phyloP scores from a whole-genome alignment of 2,329 filamentous ascomycete species.

The Juglanconis juglandina region DNA sequence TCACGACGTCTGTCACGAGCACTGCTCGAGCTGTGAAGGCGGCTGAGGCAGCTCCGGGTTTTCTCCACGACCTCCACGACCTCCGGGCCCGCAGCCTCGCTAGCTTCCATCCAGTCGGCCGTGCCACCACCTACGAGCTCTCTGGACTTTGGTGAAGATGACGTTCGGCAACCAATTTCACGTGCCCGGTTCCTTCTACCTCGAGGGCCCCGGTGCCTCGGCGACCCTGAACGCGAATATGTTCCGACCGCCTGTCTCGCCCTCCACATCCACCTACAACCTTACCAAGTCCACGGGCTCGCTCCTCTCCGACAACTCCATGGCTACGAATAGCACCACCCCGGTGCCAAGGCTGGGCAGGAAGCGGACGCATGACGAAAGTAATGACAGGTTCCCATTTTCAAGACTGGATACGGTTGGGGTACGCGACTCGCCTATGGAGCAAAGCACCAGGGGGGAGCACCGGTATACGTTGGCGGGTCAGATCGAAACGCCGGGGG shows the following conservation, averaged over 20 bases:
- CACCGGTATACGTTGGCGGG: slow-evolving; percentile 50
- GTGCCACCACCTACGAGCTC: not conserved
- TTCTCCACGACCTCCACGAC: not conserved
- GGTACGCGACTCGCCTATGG: slow-evolving; percentile 23
- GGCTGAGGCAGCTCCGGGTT: too few relatives aligned
- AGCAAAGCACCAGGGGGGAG: slow-evolving; percentile 21
- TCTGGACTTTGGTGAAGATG: slow-evolving; percentile 19
- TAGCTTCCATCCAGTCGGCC: not conserved
- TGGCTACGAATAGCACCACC: slow-evolving; percentile 26
- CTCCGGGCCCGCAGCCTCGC: not conserved
- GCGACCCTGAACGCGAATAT: slow-evolving; percentile 30
- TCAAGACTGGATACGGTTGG: slow-evolving; percentile 30
- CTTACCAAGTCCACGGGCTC: slow-evolving; percentile 35
- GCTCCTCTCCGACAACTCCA: slow-evolving; percentile 34
- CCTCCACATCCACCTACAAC: slow-evolving; percentile 25
- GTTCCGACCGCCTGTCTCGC: slow-evolving; percentile 30
- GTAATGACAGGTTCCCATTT: slow-evolving; percentile 23
- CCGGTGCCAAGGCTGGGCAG: slow-evolving; percentile 39
- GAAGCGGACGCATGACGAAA: slow-evolving; percentile 37
- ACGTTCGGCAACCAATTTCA: slow-evolving; percentile 29
- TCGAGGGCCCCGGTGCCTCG: slow-evolving; percentile 20
- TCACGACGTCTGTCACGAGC: not conserved
- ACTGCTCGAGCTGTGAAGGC: not conserved
- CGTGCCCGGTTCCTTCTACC: slow-evolving; percentile 29
- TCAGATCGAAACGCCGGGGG: slow-evolving; percentile 47